A percentile compares a stretch with the other conserved stretches of the same genome.
Evolutionary conservation across 257 asterid genomes (phyloP).

Genomic region (Solanum chilense): DNA sequence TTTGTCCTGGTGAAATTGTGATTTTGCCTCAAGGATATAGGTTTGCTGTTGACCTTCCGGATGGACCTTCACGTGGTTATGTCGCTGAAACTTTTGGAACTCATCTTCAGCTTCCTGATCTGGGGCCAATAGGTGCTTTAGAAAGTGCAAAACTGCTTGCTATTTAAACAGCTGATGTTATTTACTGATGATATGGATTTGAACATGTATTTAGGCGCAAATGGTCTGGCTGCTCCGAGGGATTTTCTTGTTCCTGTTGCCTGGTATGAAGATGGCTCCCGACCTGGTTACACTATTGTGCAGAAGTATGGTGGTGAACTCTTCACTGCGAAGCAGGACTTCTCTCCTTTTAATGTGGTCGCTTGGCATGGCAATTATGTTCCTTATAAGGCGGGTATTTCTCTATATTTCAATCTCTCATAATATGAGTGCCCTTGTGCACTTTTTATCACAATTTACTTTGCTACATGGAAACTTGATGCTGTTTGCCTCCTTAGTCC

Average conservation of each 20-base stretch:
- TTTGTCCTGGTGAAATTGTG: slow-evolving; percentile 75
- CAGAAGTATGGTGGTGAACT: slow-evolving; percentile 97
- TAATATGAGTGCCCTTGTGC: not conserved
- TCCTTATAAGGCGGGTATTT: slow-evolving; percentile 65
- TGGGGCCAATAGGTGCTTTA: slow-evolving; percentile 83
- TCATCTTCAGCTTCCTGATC: slow-evolving; percentile 97
- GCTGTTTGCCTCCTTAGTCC: not conserved
- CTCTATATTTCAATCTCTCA: not conserved
- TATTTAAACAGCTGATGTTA: not conserved
- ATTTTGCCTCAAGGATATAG: slow-evolving; percentile 88
- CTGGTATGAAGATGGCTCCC: slow-evolving; percentile 54
- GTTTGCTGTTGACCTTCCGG: slow-evolving; percentile 74
- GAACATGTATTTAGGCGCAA: slow-evolving; percentile 53
- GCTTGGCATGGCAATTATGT: slow-evolving; percentile 98
- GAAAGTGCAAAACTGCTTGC: not conserved
- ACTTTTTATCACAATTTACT: not conserved
- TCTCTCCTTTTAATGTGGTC: slow-evolving; percentile 92
- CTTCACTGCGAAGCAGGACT: slow-evolving; percentile 89
- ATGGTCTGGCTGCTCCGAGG: slow-evolving; percentile 94
- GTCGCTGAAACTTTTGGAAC: slow-evolving; percentile 88
- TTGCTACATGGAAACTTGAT: not conserved
- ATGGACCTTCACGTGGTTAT: slow-evolving; percentile 89
- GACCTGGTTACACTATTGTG: slow-evolving; percentile 77
- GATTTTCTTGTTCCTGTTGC: slow-evolving; percentile 86
- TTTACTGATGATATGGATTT: not conserved